Evolutionary conservation across 2,329 filamentous ascomycete species (phyloP), one percentile per base, ranked within the genome.

Genomic region (Pseudogymnoascus sp.): DNA sequence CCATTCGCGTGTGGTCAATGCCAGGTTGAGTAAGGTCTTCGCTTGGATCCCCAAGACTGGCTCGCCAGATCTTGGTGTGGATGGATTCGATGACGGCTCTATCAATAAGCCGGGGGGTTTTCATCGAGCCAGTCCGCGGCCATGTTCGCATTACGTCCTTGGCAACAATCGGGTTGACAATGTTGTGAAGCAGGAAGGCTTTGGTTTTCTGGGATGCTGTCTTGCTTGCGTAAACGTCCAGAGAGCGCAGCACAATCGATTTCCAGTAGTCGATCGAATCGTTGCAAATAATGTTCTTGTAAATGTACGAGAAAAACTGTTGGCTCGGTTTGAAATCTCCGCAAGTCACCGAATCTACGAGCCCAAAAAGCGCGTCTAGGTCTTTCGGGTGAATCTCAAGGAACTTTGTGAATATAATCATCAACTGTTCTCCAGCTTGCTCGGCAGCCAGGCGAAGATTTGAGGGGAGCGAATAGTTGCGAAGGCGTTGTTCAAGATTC

Each of bases 1-100:
- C 96, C 86, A 98, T 96, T 14, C 95, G 84, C 1, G 93, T 96
- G 75, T 98, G 95, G 72, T 99, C 95, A 61, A 98, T 91, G 11
- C 93, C 92, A 37, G 90, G 85, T 70, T 93, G 91, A 3, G 84
- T 85, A 37, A 88, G 85, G 70, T 98, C 95, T 69, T 98, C 93
- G 40, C 87, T 86, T 2, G 88, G 82, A 74, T 96, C 92, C 26
- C 89, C 86, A 33, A 92, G 81, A 66, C 96, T 91, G 22, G 92
- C 89, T 74, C 91, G 93, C 96, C 95, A 99, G 61, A 99, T 87
- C 74, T 93, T 95, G 69, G 88, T 88, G 74, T 96, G 92, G 65
- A 99, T 90, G 7, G 90, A 89, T 65, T 97, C 93, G 35, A 95
- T 93, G 76, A 99, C 87, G 59, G 85, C 80, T 72, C 88, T 89